Conservation (phyloP, 495 filamentous ascomycete genomes). For the Copromyces sp. region DNA sequence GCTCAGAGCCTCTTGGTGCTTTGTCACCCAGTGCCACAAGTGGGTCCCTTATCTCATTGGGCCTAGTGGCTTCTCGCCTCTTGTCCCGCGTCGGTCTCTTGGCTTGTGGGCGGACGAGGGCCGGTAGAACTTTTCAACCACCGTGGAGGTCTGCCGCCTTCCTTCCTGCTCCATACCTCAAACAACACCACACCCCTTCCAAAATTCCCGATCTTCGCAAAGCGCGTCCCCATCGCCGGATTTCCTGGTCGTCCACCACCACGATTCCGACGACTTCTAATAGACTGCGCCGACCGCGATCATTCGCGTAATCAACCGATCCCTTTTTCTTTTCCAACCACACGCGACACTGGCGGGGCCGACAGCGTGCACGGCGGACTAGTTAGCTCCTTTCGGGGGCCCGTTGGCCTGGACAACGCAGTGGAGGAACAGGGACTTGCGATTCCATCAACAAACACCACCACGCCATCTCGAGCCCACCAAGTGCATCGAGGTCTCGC, state of each 20-base stretch:
- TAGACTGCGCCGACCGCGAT: slow-evolving; percentile 17
- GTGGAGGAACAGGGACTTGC: slow-evolving; percentile 17
- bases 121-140: slow-evolving; percentile 24
- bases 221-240: slow-evolving; percentile 27
- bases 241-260: slow-evolving; percentile 13
- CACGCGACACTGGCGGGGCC: slow-evolving; percentile 16
- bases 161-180: slow-evolving; percentile 21
- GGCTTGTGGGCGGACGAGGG: neutral
- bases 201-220: slow-evolving; percentile 20
- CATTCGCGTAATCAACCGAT: slow-evolving; percentile 6
- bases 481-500: slow-evolving; percentile 12
- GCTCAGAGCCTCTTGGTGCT: neutral
- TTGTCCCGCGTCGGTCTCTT: neutral
- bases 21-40: neutral
- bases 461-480: slow-evolving; percentile 9
- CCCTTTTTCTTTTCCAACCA: slow-evolving; percentile 3
- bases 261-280: slow-evolving; percentile 14
- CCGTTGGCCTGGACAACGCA: slow-evolving; percentile 27
- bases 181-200: slow-evolving; percentile 10
- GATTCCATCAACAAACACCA: slow-evolving; percentile 14
- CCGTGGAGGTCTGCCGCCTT: slow-evolving; percentile 14
- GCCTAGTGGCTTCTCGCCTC: neutral
- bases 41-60: neutral
- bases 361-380: slow-evolving; percentile 4
- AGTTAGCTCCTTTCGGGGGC: slow-evolving; percentile 23